A percentile compares a stretch with the other conserved stretches of the same genome.
These are phyloP conservation scores for Fagopyrum tataricum DNA, from an alignment of 148 eudicot species.

Conservation along the genomic window DNA sequence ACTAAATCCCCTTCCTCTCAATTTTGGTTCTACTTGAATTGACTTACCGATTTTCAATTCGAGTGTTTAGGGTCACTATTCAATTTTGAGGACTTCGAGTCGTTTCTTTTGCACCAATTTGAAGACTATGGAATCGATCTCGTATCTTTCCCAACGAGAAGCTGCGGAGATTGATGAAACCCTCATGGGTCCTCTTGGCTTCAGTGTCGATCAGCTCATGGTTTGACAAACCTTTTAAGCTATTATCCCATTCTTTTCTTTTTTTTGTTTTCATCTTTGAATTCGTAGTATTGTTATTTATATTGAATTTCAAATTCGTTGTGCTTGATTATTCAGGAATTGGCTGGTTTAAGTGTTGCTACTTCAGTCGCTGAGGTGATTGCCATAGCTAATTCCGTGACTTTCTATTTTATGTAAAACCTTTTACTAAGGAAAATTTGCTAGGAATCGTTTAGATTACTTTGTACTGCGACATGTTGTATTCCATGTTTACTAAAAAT, in stretches of 20 bases:
- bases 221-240: conserved; percentile 19
- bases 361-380: conserved; percentile 83
- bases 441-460: neutral
- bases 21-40: neutral
- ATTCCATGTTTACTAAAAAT: neutral
- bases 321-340: conserved; percentile 40
- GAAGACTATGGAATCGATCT: conserved; percentile 36
- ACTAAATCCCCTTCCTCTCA: neutral
- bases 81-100: conserved; percentile 23
- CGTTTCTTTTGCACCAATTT: conserved; percentile 25
- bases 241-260: neutral
- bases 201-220: conserved; percentile 92
- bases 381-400: neutral
- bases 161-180: conserved; percentile 81
- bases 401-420: neutral
- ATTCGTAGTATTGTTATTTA: neutral
- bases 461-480: neutral
- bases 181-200: conserved; percentile 89
- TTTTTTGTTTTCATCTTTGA: neutral
- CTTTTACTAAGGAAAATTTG: neutral
- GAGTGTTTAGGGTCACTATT: conserved; percentile 35
- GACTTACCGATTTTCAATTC: neutral
- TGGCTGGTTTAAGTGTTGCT: conserved; percentile 98
- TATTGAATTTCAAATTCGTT: neutral
- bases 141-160: conserved; percentile 63